phyloP scores from a whole-genome alignment of 768 basidiomycete genomes.

The Pisolithus orientalis region DNA sequence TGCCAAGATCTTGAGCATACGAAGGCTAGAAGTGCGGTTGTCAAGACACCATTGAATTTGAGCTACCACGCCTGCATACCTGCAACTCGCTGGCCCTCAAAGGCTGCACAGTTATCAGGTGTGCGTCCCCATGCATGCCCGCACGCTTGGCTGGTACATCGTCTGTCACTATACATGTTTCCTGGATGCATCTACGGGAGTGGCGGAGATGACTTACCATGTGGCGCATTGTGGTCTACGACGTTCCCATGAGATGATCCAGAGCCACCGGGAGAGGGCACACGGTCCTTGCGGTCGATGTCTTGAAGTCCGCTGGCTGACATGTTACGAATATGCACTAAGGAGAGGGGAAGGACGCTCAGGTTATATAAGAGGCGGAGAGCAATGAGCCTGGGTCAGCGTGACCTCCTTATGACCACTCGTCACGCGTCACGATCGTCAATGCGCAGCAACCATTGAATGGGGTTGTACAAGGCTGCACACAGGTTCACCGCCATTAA shows the following conservation, averaged over 20 bases:
- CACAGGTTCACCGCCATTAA: not conserved
- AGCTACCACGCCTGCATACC: conserved; percentile 33
- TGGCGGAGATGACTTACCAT: conserved; percentile 38
- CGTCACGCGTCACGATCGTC: not conserved
- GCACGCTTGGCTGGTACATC: conserved; percentile 38
- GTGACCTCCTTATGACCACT: too few species aligned
- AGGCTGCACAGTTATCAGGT: conserved; percentile 77
- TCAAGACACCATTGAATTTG: not conserved
- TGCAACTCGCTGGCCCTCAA: conserved; percentile 85
- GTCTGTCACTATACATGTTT: conserved; percentile 52
- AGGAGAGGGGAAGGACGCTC: not conserved
- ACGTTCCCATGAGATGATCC: conserved; percentile 49
- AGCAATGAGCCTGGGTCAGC: not conserved
- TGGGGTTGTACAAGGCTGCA: not conserved
- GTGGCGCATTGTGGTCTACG: conserved; percentile 64
- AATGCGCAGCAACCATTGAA: not conserved
- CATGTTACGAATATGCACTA: conserved; percentile 9
- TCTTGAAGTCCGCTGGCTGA: conserved; percentile 14
- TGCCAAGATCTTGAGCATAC: conserved; percentile 86
- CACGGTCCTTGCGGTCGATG: conserved; percentile 48
- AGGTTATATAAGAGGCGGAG: not conserved
- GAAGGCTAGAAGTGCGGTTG: conserved; percentile 52
- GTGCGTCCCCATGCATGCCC: conserved; percentile 20
- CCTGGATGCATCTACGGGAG: conserved; percentile 6
- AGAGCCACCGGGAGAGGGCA: conserved; percentile 31